Evolutionary conservation across 164 flowering plant species (phyloP).

Genomic region (Akebia trifoliata): DNA sequence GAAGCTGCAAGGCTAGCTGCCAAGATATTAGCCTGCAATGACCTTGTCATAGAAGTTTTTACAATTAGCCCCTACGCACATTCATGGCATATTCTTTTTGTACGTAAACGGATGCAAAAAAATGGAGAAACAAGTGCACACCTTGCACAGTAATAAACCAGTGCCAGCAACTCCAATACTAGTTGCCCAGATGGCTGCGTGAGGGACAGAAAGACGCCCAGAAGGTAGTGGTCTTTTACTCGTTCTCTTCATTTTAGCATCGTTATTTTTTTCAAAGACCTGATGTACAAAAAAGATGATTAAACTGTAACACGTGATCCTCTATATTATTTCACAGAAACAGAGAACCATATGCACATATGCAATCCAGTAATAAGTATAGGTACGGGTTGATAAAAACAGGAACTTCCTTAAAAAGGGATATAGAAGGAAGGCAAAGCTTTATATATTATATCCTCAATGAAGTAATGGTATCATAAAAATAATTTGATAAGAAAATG

Average conservation of each 20-base stretch:
- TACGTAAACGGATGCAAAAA: background rate
- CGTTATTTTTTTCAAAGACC: constrained; percentile 85
- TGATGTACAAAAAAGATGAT: constrained; percentile 19
- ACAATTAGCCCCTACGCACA: constrained; percentile 26
- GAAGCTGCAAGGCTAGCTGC: constrained; percentile 96
- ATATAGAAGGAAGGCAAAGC: too few species aligned
- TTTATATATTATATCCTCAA: too few species aligned
- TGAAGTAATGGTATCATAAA: too few species aligned
- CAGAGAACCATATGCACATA: too few species aligned
- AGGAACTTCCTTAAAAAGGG: too few species aligned
- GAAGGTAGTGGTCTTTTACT: constrained; percentile 87
- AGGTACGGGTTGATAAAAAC: too few species aligned
- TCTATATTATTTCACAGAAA: background rate
- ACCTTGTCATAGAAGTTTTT: constrained; percentile 49
- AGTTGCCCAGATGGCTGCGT: constrained; percentile 83
- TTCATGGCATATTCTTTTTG: too few species aligned
- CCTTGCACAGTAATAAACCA: constrained; percentile 76
- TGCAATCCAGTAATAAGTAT: too few species aligned
- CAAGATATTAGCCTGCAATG: constrained; percentile 83
- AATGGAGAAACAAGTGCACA: constrained; percentile 18
- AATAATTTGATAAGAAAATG: too few species aligned
- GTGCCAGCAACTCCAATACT: constrained; percentile 75
- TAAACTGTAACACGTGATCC: background rate
- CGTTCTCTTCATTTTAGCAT: constrained; percentile 95
- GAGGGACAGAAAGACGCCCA: constrained; percentile 63